These are phyloP conservation scores for Piper betle DNA, from an alignment of 164 flowering plant species.

Conservation along the genomic window DNA sequence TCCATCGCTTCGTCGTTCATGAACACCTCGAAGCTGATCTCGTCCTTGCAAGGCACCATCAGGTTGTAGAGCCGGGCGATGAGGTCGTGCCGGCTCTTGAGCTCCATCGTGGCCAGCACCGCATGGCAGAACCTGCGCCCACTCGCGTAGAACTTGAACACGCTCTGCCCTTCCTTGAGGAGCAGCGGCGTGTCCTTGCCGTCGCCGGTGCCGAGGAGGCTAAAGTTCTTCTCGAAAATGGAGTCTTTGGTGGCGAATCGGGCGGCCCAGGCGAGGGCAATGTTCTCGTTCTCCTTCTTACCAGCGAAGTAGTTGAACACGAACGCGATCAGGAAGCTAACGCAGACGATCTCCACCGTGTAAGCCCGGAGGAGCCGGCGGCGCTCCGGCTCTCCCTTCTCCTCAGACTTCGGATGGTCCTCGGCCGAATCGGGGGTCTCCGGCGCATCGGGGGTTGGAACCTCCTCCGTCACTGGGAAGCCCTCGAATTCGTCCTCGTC, in stretches of 20 bases:
- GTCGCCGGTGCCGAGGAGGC: conserved; percentile 81
- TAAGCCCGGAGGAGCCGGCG: conserved; percentile 19
- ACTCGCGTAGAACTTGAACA: conserved; percentile 90
- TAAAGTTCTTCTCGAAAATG: conserved; percentile 90
- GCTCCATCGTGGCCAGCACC: conserved; percentile 82
- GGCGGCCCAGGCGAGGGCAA: no score
- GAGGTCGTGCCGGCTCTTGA: conserved; percentile 88
- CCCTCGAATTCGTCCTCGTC: conserved; percentile 98
- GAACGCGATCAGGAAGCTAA: conserved; percentile 53
- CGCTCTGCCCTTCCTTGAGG: conserved; percentile 85
- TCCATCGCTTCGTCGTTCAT: conserved; percentile 98
- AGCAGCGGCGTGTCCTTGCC: conserved; percentile 86
- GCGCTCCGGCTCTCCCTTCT: conserved; percentile 2
- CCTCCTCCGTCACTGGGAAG: conserved; percentile 25
- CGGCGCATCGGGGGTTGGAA: neutral
- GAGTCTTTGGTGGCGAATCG: no score
- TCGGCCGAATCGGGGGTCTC: neutral
- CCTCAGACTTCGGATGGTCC: conserved; percentile 7
- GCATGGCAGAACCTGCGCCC: conserved; percentile 90
- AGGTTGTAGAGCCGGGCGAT: conserved; percentile 61
- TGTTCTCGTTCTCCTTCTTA: no score
- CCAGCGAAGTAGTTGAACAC: conserved; percentile 73
- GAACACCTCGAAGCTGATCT: conserved; percentile 82
- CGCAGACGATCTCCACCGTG: conserved; percentile 52
- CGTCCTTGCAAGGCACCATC: conserved; percentile 75